Percentiles rank a stretch among this genome's conserved stretches.
These are phyloP conservation scores for Pinus albicaulis DNA, from an alignment of 75 land plant species.

Conservation along the genomic window DNA sequence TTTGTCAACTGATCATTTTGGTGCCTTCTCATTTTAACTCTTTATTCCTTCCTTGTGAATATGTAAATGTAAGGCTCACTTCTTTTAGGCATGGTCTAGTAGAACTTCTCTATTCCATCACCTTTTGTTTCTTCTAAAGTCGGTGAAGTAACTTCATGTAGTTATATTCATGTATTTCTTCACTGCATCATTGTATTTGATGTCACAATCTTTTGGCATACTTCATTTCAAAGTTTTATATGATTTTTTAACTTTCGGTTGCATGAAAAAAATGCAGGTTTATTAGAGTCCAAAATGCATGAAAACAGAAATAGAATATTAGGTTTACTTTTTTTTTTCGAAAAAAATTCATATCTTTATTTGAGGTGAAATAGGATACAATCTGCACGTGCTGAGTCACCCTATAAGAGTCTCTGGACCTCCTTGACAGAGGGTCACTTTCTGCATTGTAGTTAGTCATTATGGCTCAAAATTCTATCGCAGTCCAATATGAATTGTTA, in stretches of 20 bases:
- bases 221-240: neutral
- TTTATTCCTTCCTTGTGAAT: neutral
- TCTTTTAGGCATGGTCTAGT: neutral
- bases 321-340: no score
- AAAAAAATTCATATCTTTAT: no score
- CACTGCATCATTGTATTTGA: neutral
- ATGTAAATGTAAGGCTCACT: neutral
- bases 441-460: no score
- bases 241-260: neutral
- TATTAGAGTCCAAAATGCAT: neutral
- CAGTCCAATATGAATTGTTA: no score
- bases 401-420: no score
- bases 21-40: neutral
- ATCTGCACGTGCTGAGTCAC: no score
- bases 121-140: neutral
- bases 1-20: neutral
- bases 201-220: neutral
- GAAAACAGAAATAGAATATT: neutral
- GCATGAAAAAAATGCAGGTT: neutral
- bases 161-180: neutral
- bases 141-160: neutral
- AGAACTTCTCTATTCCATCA: neutral
- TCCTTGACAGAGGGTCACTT: no score
- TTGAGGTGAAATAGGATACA: no score
- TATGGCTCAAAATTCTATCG: no score